Conservation (phyloP, 2,329 filamentous ascomycete genomes). For the Sclerotinia subarctica region DNA sequence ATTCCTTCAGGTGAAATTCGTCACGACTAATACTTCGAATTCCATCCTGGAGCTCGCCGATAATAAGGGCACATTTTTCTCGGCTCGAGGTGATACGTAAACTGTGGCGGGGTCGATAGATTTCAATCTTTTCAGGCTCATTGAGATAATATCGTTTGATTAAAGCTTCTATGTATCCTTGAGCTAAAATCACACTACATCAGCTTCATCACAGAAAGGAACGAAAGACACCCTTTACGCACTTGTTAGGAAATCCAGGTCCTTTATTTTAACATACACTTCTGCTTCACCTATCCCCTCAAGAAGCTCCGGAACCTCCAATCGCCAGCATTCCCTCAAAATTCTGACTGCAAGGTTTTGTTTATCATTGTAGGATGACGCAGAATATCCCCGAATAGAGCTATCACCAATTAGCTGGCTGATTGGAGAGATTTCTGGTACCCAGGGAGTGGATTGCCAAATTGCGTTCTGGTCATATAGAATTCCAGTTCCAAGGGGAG, state of each 20-base stretch:
- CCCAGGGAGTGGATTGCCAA: conserved; percentile 32
- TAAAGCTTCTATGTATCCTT: conserved; percentile 29
- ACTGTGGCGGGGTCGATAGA: conserved; percentile 29
- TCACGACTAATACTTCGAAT: conserved; percentile 27
- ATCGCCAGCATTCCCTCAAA: conserved; percentile 36
- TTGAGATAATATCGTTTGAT: conserved; percentile 26
- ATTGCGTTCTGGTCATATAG: conserved; percentile 17
- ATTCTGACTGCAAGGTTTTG: conserved; percentile 33
- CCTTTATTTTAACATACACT: conserved; percentile 28
- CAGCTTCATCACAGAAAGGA: conserved; percentile 3
- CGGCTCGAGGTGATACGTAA: conserved; percentile 35
- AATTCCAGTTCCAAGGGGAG: neutral
- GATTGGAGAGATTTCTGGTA: conserved; percentile 31
- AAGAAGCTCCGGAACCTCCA: conserved; percentile 34
- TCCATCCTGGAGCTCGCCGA: conserved; percentile 28
- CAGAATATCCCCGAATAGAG: conserved; percentile 32
- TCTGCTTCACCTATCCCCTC: conserved; percentile 37
- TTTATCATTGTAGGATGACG: conserved; percentile 34
- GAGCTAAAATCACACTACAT: conserved; percentile 24
- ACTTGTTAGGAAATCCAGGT: conserved; percentile 36
- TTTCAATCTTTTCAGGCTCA: conserved; percentile 34
- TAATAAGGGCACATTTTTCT: conserved; percentile 29
- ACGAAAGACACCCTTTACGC: conserved; percentile 18
- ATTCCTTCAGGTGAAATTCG: conserved; percentile 24
- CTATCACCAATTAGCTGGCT: conserved; percentile 30